Evolutionary conservation across 345 rosid species (phyloP), one percentile per base, ranked within the genome.

Genomic region (Eucalyptus albens): DNA sequence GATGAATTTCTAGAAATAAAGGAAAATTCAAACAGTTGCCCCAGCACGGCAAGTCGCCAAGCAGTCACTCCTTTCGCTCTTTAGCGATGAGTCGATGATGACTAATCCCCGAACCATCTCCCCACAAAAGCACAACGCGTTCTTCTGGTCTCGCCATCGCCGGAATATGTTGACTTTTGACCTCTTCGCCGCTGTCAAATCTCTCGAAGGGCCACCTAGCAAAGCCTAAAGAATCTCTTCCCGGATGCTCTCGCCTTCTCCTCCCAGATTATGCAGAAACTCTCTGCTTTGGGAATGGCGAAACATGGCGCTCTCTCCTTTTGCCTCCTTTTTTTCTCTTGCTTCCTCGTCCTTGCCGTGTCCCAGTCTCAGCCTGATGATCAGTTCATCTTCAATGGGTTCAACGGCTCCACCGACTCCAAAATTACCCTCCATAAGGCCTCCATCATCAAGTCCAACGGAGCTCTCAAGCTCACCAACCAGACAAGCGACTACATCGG

Each of bases 391-490:
- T 96, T 89, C 91, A 50, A 92, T 59, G 95, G 94, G 29, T 96
- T 96, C 92, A 90, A 62, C 62, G 91, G 81, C 42, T 37, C 88
- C 8, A 7, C 47, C 24, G 29, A 40, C 0, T 77, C 83, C 31
- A 1, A 31, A 3, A 90, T 94, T 4, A 29, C 11, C 53, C 92
- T 55, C 53, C 89, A 90, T 6, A 62, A 91, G 40, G 94, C 91
- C 87, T 91, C 95, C 15, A 65, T 88, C n/a, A 6, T 91, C 90
- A 90, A 85, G 86, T 51, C 92, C 42, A 90, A 60, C 33, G 94
- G 97, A 13, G 91, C 87, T 22, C 89, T 95, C 29, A 90, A 90
- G 90, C 98, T 96, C 88, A 95, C 98, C 15, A 91, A 91, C 91
- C 29, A 14, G 31, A 81, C 94, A 19, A 29, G 45, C 7, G 4